Percentiles rank a stretch among this genome's conserved stretches.
Conservation (phyloP, 345 rosid genomes). For the Heritiera fomes region DNA sequence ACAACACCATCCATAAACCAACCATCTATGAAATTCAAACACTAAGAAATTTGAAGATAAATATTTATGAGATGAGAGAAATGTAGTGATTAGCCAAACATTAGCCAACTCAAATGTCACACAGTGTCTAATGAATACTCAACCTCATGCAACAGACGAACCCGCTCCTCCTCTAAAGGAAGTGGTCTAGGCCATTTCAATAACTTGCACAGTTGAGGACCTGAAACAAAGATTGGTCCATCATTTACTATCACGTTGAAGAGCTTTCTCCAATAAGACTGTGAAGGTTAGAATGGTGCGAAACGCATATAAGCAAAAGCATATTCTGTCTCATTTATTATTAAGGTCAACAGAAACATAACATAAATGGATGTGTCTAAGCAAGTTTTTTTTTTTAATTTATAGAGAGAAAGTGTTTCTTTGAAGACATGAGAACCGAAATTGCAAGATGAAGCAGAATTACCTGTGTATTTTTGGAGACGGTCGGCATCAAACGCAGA, state of each 20-base stretch:
- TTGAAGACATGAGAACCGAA: not conserved
- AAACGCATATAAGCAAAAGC: slow-evolving; percentile 7
- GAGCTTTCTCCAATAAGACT: not conserved
- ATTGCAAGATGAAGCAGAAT: not conserved
- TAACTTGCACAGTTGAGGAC: slow-evolving; percentile 58
- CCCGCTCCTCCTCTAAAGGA: slow-evolving; percentile 80
- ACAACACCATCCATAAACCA: not conserved
- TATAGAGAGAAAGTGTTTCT: not conserved
- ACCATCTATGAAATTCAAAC: not conserved
- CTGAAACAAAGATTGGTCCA: slow-evolving; percentile 31
- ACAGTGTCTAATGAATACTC: not conserved
- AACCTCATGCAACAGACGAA: slow-evolving; percentile 77
- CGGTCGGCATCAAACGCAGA: slow-evolving; percentile 73
- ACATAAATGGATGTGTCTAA: not conserved
- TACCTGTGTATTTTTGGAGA: slow-evolving; percentile 69
- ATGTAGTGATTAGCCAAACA: not conserved
- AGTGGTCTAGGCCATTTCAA: slow-evolving; percentile 83
- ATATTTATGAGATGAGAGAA: slow-evolving; percentile 12
- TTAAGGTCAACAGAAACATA: not conserved
- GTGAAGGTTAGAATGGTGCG: not conserved
- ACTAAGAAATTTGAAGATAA: not conserved
- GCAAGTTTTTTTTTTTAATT: not conserved
- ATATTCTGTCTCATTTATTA: not conserved
- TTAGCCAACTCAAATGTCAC: not conserved
- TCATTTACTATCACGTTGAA: not conserved